Percentiles rank a stretch among this genome's conserved stretches.
Conservation (phyloP, 2,329 filamentous ascomycete species). For the Xylaria sp. region DNA sequence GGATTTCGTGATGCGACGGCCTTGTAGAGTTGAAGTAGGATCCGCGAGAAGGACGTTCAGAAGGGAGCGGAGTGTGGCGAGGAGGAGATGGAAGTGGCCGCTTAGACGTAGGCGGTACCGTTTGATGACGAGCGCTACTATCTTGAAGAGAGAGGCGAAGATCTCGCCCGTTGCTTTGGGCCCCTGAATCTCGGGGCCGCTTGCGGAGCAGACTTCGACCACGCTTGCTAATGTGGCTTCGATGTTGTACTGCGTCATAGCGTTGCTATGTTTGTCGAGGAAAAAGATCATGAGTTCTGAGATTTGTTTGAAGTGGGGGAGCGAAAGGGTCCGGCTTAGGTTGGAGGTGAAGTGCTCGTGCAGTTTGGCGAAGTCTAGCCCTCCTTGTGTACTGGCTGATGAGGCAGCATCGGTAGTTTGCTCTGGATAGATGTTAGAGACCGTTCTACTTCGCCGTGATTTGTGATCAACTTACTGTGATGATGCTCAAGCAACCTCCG, state of each 20-base stretch:
- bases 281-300: constrained; percentile 34
- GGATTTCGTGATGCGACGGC: constrained; percentile 11
- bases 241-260: constrained; percentile 55
- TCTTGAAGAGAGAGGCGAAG: constrained; percentile 46
- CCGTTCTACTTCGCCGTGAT: neutral
- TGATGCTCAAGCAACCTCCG: constrained; percentile 25
- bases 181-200: constrained; percentile 22
- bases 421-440: constrained; percentile 20
- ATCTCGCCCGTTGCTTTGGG: constrained; percentile 33
- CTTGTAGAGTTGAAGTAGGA: constrained; percentile 26
- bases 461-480: constrained; percentile 19
- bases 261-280: constrained; percentile 45
- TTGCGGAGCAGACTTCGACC: constrained; percentile 31
- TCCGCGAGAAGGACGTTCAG: constrained; percentile 47
- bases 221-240: constrained; percentile 48
- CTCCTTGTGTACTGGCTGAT: constrained; percentile 7
- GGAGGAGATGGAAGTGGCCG: constrained; percentile 56
- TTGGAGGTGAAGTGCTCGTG: constrained; percentile 24
- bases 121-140: constrained; percentile 53
- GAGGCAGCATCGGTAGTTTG: constrained; percentile 1
- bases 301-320: constrained; percentile 28
- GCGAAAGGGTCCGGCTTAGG: constrained; percentile 22
- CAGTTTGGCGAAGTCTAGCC: constrained; percentile 25
- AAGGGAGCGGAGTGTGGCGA: constrained; percentile 51
- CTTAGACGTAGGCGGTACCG: constrained; percentile 57